Conservation (phyloP, 148 eudicot species). For the Amaranthus hypochondriacus region DNA sequence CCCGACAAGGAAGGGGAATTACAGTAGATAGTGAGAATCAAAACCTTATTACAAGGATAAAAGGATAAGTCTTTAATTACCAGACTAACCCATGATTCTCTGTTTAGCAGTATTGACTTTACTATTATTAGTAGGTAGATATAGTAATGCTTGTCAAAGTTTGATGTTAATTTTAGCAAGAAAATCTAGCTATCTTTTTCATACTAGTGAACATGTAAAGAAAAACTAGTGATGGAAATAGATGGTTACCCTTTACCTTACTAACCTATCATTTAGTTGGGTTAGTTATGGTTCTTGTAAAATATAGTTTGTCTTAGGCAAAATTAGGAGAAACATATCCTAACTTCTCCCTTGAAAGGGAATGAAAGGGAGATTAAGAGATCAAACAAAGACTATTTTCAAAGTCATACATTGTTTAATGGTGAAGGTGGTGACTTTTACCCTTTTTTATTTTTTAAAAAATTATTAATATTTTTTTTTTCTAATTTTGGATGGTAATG, state of each 20-base stretch:
- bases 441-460: not conserved
- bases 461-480: not conserved
- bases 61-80: no score
- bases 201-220: constrained; percentile 32
- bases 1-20: no score
- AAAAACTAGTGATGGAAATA: constrained; percentile 34
- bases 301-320: constrained; percentile 39
- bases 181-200: constrained; percentile 28
- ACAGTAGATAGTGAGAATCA: no score
- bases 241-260: constrained; percentile 28
- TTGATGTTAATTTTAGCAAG: constrained; percentile 26
- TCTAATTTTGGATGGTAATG: constrained; percentile 24
- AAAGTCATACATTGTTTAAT: constrained; percentile 24
- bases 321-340: constrained; percentile 30
- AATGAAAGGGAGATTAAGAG: constrained; percentile 31
- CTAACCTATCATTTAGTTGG: constrained; percentile 38
- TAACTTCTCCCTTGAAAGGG: constrained; percentile 44
- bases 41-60: no score
- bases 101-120: not conserved
- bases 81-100: no score
- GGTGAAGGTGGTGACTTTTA: constrained; percentile 31
- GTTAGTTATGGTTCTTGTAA: constrained; percentile 22
- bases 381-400: constrained; percentile 22
- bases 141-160: constrained; percentile 22
- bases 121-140: constrained; percentile 4